phyloP scores from a whole-genome alignment of 2,329 filamentous ascomycete species.

The Beauveria brongniartii region DNA sequence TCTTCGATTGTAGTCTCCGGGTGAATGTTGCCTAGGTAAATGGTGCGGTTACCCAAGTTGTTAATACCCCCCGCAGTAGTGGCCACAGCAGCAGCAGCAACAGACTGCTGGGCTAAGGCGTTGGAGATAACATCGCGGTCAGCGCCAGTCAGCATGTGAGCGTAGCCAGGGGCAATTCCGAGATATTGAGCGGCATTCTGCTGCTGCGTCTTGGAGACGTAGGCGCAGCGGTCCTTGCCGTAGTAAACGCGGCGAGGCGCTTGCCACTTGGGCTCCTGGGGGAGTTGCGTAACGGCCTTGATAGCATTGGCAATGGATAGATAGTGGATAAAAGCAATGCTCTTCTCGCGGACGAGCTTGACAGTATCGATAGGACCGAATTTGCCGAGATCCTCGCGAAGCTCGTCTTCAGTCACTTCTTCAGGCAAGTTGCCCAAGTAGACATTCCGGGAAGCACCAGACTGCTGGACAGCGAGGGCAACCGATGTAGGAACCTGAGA shows the following conservation, averaged over 20 bases:
- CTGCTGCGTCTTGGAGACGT: slow-evolving; percentile 98
- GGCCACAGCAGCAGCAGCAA: slow-evolving; percentile 90
- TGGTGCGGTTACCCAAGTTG: slow-evolving; percentile 94
- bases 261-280: slow-evolving; percentile 96
- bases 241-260: slow-evolving; percentile 94
- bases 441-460: slow-evolving; percentile 91
- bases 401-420: slow-evolving; percentile 81
- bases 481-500: slow-evolving; percentile 97
- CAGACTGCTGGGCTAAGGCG: slow-evolving; percentile 92
- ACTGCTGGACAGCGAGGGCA: slow-evolving; percentile 94
- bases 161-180: slow-evolving; percentile 92
- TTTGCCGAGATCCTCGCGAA: slow-evolving; percentile 90
- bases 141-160: slow-evolving; percentile 90
- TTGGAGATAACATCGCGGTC: slow-evolving; percentile 96
- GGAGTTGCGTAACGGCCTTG: slow-evolving; percentile 93
- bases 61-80: slow-evolving; percentile 95
- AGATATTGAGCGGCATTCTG: slow-evolving; percentile 98
- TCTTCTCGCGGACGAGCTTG: slow-evolving; percentile 97
- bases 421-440: slow-evolving; percentile 92
- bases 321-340: slow-evolving; percentile 96
- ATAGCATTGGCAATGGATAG: slow-evolving; percentile 95
- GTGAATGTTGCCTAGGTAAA: slow-evolving; percentile 97
- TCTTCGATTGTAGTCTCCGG: slow-evolving; percentile 98
- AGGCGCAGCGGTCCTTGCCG: slow-evolving; percentile 95
- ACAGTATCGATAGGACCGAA: slow-evolving; percentile 95